Evolutionary conservation across 768 basidiomycete genomes (phyloP).

Genomic region (Pleurotus cornucopiae): DNA sequence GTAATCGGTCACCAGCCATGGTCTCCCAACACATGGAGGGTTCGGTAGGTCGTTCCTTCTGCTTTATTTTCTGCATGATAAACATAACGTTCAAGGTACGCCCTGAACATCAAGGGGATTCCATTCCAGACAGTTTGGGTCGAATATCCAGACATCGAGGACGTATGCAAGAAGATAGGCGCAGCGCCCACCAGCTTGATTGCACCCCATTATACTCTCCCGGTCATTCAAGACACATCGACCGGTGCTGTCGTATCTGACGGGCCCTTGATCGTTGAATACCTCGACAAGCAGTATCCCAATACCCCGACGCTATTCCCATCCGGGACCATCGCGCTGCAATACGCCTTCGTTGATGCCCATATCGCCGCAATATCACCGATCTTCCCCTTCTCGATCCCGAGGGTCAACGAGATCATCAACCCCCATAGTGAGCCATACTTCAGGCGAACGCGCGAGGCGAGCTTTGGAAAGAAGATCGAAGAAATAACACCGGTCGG

Average conservation of each 20-base stretch:
- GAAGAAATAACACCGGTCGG: neutral
- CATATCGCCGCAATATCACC: neutral
- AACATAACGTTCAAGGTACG: neutral
- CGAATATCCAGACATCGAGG: constrained; percentile 36
- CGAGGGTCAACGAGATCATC: neutral
- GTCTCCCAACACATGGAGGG: constrained; percentile 45
- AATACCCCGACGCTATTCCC: constrained; percentile 8
- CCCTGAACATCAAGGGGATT: constrained; percentile 18
- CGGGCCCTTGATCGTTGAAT: constrained; percentile 32
- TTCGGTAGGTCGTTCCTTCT: constrained; percentile 23
- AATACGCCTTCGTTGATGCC: neutral
- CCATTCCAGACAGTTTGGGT: constrained; percentile 36
- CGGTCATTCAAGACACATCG: constrained; percentile 34
- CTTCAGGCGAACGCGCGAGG: neutral
- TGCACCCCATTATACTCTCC: constrained; percentile 29
- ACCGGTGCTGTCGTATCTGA: constrained; percentile 30
- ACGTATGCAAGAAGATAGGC: constrained; percentile 25
- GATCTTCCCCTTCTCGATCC: neutral
- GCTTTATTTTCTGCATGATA: neutral
- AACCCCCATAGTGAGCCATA: neutral
- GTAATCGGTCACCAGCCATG: constrained; percentile 22
- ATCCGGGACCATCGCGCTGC: neutral
- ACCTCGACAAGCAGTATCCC: constrained; percentile 39
- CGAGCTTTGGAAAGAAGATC: neutral
- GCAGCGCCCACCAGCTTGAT: constrained; percentile 24